A percentile compares a stretch with the other conserved stretches of the same genome.
phyloP scores from a whole-genome alignment of 2,329 filamentous ascomycete genomes.

The Helotiales sp. region DNA sequence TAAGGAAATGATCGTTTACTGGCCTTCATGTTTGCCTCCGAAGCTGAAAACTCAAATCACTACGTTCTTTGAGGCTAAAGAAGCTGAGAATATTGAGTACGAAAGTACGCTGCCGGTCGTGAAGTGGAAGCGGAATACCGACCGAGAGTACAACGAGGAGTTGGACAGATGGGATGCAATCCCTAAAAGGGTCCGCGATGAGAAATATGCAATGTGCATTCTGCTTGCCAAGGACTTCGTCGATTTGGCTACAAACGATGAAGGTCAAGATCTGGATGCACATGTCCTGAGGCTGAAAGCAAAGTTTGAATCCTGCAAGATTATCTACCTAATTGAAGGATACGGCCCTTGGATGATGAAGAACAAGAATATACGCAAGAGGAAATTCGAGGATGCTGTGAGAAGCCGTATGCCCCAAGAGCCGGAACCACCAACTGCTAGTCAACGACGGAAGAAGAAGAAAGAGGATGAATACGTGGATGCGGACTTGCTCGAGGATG shows the following conservation, averaged over 20 bases:
- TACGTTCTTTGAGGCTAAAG: conserved; percentile 50
- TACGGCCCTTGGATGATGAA: conserved; percentile 65
- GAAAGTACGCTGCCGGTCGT: conserved; percentile 48
- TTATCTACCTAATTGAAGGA: conserved; percentile 74
- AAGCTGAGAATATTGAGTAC: conserved; percentile 48
- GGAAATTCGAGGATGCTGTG: conserved; percentile 66
- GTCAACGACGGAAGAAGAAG: conserved; percentile 39
- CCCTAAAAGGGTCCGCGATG: conserved; percentile 41
- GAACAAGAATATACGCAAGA: conserved; percentile 66
- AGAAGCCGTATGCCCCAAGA: conserved; percentile 46
- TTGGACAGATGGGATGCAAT: conserved; percentile 51
- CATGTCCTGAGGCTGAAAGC: conserved; percentile 58
- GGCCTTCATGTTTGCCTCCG: conserved; percentile 57
- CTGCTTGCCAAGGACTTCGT: conserved; percentile 67
- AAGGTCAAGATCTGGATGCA: conserved; percentile 53
- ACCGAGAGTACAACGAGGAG: conserved; percentile 46
- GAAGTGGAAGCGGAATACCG: conserved; percentile 54
- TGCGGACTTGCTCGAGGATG: conserved; percentile 69
- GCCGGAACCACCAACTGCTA: conserved; percentile 23
- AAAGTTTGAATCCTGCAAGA: conserved; percentile 51
- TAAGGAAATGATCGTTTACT: conserved; percentile 75
- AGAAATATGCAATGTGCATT: conserved; percentile 55
- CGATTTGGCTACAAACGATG: conserved; percentile 50
- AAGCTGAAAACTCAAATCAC: conserved; percentile 47
- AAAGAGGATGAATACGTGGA: conserved; percentile 54